Evolutionary conservation across 2,329 filamentous ascomycete genomes (phyloP), one percentile per base, ranked within the genome.

Genomic region (Stagonosporopsis vannaccii): DNA sequence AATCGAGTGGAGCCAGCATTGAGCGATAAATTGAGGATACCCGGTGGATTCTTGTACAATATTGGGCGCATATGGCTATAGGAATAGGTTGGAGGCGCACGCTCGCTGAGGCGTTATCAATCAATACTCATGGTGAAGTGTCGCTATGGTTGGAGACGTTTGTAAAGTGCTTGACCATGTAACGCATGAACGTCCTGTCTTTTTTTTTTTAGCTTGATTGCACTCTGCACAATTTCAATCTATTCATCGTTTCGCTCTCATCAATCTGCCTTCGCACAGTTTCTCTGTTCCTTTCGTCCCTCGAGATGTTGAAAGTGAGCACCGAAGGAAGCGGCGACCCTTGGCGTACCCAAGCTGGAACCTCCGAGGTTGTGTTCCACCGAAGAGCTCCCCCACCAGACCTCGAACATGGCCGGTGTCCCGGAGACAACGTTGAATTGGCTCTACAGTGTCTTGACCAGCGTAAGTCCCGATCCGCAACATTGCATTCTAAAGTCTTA

Each of bases 1-100:
- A 39, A 99, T 99, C 70, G 89, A 99, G 79, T 99, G 95, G 95
- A 96, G 90, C 75, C 93, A 97, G 81, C 95, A 99, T 78, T 98
- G 82, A 85, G 60, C 11, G 41, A 20, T 20, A 17, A 35, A 30
- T 25, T 55, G 42, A 58, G 41, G 63, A 56, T 58, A 58, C 60
- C 46, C 39, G 48, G 50, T 26, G 20, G 39, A 26, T 40, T 52
- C 42, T 46, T 71, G 70, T 71, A 73, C 28, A 64, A 72, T 45
- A 33, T 17, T 23, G 51, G 54, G 51, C 35, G 59, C 43, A 39
- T 47, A 51, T 26, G 43, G 35, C 49, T 52, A 37, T 20, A 53
- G 53, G 49, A 40, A 56, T 49, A 61, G 35, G 35, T 26, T 61
- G 41, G 47, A 49, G 45, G 51, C 47, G 49, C 53, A 70, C 64